Evolutionary conservation across 2,329 filamentous ascomycete species (phyloP).

Genomic region (Talaromyces amestolkiae): DNA sequence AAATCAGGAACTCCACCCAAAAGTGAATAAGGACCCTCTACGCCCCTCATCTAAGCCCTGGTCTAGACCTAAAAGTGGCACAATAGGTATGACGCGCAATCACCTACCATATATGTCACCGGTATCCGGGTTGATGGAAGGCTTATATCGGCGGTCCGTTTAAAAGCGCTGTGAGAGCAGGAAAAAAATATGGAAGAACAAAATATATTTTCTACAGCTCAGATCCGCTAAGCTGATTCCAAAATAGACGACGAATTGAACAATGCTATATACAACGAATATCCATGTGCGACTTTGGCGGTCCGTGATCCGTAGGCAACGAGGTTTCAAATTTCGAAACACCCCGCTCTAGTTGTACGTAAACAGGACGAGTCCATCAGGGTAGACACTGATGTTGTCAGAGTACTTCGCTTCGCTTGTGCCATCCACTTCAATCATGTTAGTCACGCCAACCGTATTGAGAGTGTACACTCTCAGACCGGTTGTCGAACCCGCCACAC

Average conservation of each 20-base stretch:
- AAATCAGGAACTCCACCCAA: not conserved
- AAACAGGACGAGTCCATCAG: conserved; percentile 45
- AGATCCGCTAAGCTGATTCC: not conserved
- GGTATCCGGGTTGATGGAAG: no score
- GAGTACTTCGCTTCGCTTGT: conserved; percentile 42
- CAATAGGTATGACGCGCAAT: not conserved
- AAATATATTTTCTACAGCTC: not conserved
- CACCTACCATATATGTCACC: not conserved
- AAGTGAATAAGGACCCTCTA: not conserved
- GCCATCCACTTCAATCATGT: conserved; percentile 48
- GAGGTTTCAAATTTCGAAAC: not conserved
- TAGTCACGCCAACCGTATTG: conserved; percentile 47
- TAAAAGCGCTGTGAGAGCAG: not conserved
- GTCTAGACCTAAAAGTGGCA: not conserved
- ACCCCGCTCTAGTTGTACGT: conserved; percentile 22
- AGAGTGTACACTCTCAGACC: conserved; percentile 45
- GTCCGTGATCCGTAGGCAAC: not conserved
- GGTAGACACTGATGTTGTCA: conserved; percentile 50
- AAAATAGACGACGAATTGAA: not conserved
- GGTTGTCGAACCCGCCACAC: conserved; percentile 38
- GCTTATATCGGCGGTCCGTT: not conserved
- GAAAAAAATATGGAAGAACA: not conserved
- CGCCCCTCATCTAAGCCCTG: not conserved
- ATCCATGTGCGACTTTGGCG: not conserved
- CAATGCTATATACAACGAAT: conserved; percentile 4